A percentile compares a stretch with the other conserved stretches of the same genome.
Evolutionary conservation across 768 basidiomycete genomes (phyloP).

Genomic region (Naganishia friedmannii): DNA sequence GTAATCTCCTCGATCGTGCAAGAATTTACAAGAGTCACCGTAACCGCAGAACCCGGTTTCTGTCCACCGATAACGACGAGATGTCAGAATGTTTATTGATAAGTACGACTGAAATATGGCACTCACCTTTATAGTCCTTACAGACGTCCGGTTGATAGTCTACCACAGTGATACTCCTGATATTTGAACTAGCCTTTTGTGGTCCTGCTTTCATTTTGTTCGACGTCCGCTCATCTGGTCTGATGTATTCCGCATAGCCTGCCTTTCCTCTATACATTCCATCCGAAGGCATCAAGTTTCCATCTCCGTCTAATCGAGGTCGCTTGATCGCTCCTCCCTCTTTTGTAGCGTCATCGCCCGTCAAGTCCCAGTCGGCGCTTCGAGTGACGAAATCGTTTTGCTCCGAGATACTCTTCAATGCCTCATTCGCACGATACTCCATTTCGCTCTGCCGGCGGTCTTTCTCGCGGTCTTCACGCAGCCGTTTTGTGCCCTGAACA

Average conservation of each 20-base stretch:
- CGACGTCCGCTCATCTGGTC: constrained; percentile 61
- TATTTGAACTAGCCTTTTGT: constrained; percentile 70
- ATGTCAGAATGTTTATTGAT: background rate
- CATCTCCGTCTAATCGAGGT: constrained; percentile 57
- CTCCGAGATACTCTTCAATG: constrained; percentile 51
- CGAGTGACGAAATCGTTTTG: constrained; percentile 72
- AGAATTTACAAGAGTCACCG: constrained; percentile 97
- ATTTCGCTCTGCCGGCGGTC: constrained; percentile 51
- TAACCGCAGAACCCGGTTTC: constrained; percentile 99
- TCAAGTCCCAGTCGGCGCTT: constrained; percentile 66
- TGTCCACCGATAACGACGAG: constrained; percentile 44
- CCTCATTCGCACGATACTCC: constrained; percentile 57
- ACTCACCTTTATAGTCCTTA: constrained; percentile 96
- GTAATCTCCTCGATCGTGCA: constrained; percentile 89
- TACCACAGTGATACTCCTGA: constrained; percentile 87
- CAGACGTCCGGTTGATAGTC: constrained; percentile 99
- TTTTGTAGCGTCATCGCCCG: constrained; percentile 70
- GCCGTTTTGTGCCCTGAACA: constrained; percentile 71
- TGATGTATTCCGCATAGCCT: constrained; percentile 64
- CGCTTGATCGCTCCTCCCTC: constrained; percentile 22
- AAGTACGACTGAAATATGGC: constrained; percentile 5
- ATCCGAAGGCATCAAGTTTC: constrained; percentile 65
- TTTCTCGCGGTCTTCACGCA: constrained; percentile 53
- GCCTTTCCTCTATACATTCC: constrained; percentile 80
- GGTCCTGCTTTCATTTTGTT: constrained; percentile 75